A percentile compares a stretch with the other conserved stretches of the same genome.
Conservation (phyloP, 139 green algal species). For the Pycnococcus provasolii region DNA sequence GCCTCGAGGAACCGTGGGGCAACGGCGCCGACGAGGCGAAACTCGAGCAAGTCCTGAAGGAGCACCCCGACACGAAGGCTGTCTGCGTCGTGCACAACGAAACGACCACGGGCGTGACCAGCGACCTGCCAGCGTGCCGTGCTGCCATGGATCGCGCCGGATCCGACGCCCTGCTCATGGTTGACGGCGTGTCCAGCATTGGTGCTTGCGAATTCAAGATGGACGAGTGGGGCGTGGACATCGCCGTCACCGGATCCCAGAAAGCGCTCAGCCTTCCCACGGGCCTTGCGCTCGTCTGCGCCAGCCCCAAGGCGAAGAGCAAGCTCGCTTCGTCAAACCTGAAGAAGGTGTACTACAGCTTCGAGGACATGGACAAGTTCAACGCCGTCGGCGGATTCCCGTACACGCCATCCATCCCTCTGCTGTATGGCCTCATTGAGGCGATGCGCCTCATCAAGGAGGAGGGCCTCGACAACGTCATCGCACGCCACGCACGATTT, state of each 20-base stretch:
- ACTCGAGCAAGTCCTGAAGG: constrained; percentile 32
- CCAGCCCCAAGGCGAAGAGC: constrained; percentile 51
- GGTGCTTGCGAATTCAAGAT: constrained; percentile 83
- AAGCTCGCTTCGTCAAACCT: constrained; percentile 39
- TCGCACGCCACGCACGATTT: constrained; percentile 70
- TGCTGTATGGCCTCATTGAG: constrained; percentile 84
- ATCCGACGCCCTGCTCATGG: constrained; percentile 82
- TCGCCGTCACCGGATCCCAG: constrained; percentile 89
- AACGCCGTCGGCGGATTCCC: constrained; percentile 40
- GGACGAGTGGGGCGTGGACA: constrained; percentile 90
- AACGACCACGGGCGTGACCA: constrained; percentile 82
- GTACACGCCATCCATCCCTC: constrained; percentile 54
- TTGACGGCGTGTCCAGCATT: constrained; percentile 87
- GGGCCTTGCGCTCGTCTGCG: constrained; percentile 74
- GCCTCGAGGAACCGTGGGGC: constrained; percentile 81
- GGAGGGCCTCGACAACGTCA: constrained; percentile 82
- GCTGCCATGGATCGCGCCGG: constrained; percentile 54
- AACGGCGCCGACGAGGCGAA: constrained; percentile 69
- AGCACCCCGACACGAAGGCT: constrained; percentile 85
- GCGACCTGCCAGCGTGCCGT: constrained; percentile 56
- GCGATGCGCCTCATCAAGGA: constrained; percentile 56
- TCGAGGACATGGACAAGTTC: constrained; percentile 47
- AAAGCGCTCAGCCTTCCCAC: constrained; percentile 94
- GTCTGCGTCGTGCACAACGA: constrained; percentile 95
- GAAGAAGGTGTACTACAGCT: constrained; percentile 81